These are phyloP conservation scores for Dioscorea alata DNA, from an alignment of 106 monocot genomes.

Conservation along the genomic window DNA sequence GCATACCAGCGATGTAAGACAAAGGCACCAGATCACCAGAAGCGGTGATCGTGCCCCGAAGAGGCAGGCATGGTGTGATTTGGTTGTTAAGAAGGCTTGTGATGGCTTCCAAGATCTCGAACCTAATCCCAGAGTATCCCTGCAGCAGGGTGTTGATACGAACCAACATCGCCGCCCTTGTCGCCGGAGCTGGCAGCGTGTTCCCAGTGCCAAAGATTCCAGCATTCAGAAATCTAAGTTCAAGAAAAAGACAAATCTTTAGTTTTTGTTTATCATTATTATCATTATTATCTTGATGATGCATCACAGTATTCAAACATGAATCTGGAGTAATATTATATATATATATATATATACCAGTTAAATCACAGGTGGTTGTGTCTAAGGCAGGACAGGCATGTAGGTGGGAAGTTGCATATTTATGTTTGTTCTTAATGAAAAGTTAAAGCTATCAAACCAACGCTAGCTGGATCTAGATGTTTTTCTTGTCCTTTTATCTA, in stretches of 20 bases:
- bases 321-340: no score
- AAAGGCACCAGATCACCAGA: conserved; percentile 94
- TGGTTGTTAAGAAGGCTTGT: conserved; percentile 54
- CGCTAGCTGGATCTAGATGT: no score
- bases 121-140: conserved; percentile 97
- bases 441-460: no score
- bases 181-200: conserved; percentile 32
- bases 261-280: no score
- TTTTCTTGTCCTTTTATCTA: no score
- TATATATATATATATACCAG: no score
- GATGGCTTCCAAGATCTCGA: conserved; percentile 88
- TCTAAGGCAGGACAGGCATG: no score
- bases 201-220: conserved; percentile 54
- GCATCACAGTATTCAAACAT: no score
- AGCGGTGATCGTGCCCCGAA: conserved; percentile 87
- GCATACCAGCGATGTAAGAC: conserved; percentile 87
- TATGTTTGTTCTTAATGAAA: no score
- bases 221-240: conserved; percentile 54
- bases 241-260: not conserved
- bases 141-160: conserved; percentile 91
- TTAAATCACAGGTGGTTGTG: no score
- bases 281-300: no score
- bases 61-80: conserved; percentile 79
- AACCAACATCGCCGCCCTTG: conserved; percentile 75
- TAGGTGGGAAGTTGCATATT: no score